phyloP scores from a whole-genome alignment of 371 early-diverging fungal genomes.

The Actinomucor elegans region DNA sequence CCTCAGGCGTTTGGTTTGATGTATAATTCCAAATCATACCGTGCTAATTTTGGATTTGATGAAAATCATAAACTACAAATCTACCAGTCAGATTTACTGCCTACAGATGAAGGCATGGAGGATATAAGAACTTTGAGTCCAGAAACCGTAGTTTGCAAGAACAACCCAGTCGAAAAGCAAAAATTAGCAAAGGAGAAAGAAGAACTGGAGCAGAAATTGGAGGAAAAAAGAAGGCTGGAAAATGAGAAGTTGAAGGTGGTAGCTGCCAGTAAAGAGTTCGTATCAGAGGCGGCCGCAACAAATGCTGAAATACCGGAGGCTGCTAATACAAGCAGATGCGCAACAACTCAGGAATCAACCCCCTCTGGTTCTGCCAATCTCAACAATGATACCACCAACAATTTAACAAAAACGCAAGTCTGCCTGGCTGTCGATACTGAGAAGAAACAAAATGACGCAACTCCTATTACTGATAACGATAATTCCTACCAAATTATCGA shows the following conservation, averaged over 20 bases:
- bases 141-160: neutral
- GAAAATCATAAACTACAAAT: slow-evolving; percentile 9
- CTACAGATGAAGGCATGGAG: neutral
- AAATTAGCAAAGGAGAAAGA: neutral
- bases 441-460: no score
- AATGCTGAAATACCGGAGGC: no score
- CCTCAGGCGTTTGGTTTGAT: slow-evolving; percentile 5
- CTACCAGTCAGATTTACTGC: slow-evolving; percentile 4
- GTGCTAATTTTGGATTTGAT: slow-evolving; percentile 21
- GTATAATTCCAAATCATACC: slow-evolving; percentile 4
- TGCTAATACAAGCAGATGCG: no score
- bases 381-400: no score
- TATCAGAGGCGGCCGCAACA: no score
- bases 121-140: neutral
- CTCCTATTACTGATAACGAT: no score
- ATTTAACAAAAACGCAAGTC: no score
- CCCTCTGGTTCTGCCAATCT: no score
- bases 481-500: no score
- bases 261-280: no score
- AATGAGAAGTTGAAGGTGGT: neutral
- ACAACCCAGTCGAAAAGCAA: neutral
- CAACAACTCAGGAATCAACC: no score
- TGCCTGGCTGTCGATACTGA: no score
- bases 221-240: neutral
- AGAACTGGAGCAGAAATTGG: neutral